Conservation (phyloP, 768 basidiomycete genomes). For the Steccherinum ochraceum region DNA sequence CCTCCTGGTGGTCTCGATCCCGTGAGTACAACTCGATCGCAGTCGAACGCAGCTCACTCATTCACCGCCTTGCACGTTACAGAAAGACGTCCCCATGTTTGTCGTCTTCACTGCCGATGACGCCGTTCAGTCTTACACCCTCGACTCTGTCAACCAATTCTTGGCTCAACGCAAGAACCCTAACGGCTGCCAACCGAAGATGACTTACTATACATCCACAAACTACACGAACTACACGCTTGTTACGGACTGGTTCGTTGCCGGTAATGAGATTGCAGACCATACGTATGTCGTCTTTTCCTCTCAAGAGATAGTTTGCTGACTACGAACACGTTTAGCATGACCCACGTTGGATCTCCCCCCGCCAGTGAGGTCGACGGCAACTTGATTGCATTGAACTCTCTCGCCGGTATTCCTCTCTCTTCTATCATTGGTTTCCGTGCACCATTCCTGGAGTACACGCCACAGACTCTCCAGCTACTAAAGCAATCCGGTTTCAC, state of each 20-base stretch:
- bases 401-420: slow-evolving; percentile 72
- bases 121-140: slow-evolving; percentile 71
- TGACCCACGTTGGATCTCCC: slow-evolving; percentile 71
- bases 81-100: slow-evolving; percentile 60
- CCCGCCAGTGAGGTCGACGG: slow-evolving; percentile 65
- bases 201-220: slow-evolving; percentile 71
- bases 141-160: slow-evolving; percentile 70
- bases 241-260: slow-evolving; percentile 76
- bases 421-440: slow-evolving; percentile 64
- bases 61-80: too few relatives aligned
- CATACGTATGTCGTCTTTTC: slow-evolving; percentile 43
- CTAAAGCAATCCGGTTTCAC: slow-evolving; percentile 54
- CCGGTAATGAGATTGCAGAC: slow-evolving; percentile 80
- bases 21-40: slow-evolving; percentile 37
- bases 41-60: background rate
- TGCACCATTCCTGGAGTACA: slow-evolving; percentile 68
- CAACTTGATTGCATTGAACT: slow-evolving; percentile 73
- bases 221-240: slow-evolving; percentile 73
- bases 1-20: slow-evolving; percentile 68
- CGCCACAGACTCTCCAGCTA: slow-evolving; percentile 51
- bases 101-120: slow-evolving; percentile 74
- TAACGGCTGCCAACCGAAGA: slow-evolving; percentile 67
- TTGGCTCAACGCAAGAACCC: slow-evolving; percentile 69
- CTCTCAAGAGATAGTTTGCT: background rate
- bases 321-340: slow-evolving; percentile 31